Evolutionary conservation across 495 filamentous ascomycete genomes (phyloP).

Genomic region (Penicillium antarcticum): DNA sequence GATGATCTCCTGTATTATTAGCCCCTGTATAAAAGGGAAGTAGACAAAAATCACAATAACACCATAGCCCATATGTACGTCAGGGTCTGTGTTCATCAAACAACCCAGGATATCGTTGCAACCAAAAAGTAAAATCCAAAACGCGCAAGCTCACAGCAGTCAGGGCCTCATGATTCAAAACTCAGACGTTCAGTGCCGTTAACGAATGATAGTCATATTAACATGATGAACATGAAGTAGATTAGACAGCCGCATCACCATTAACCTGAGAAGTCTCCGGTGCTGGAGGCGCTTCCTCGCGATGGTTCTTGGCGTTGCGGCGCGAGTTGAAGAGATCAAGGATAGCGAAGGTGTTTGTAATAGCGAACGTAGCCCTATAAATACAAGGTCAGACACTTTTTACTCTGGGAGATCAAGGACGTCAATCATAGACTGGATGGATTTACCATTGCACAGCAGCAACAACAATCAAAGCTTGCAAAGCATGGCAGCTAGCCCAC

Average conservation of each 20-base stretch:
- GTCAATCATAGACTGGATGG: neutral
- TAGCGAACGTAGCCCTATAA: constrained; percentile 39
- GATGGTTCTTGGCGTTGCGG: constrained; percentile 1
- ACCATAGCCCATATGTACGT: no score
- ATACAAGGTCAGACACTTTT: neutral
- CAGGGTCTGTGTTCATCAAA: neutral
- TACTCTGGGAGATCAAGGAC: neutral
- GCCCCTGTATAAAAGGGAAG: neutral
- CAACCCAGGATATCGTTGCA: constrained; percentile 2
- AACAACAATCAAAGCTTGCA: constrained; percentile 44
- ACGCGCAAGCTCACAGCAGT: no score
- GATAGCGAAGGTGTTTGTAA: constrained; percentile 36
- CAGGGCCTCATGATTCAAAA: no score
- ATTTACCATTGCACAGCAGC: constrained; percentile 48
- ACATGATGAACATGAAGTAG: neutral
- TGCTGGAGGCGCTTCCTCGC: neutral
- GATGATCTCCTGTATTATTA: neutral
- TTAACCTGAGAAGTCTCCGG: neutral
- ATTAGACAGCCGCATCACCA: neutral
- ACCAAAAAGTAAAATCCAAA: neutral
- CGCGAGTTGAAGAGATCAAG: constrained; percentile 4
- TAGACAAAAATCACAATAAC: no score
- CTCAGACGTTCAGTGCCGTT: neutral
- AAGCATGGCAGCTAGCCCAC: constrained; percentile 40
- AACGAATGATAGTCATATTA: no score